A percentile compares a stretch with the other conserved stretches of the same genome.
Conservation (phyloP, 2,329 filamentous ascomycete genomes). For the Bipolaris sorokiniana region DNA sequence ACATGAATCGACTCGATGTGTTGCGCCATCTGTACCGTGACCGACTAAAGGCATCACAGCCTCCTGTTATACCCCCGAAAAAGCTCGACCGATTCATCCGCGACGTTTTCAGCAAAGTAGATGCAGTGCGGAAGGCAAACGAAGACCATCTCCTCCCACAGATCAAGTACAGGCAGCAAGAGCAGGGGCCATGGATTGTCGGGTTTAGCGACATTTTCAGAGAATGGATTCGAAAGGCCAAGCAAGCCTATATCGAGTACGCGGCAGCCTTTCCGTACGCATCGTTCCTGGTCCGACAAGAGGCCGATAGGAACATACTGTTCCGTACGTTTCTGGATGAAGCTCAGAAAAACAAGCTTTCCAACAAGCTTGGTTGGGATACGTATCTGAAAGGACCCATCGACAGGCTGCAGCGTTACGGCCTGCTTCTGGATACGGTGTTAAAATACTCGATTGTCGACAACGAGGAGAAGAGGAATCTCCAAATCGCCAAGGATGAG, state of each 20-base stretch:
- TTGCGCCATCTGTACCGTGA: constrained; percentile 86
- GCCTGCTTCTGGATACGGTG: constrained; percentile 80
- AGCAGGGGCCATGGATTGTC: constrained; percentile 91
- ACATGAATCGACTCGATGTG: constrained; percentile 87
- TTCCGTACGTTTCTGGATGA: constrained; percentile 87
- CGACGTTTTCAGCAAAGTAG: constrained; percentile 89
- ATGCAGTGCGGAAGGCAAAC: constrained; percentile 86
- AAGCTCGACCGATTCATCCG: constrained; percentile 79
- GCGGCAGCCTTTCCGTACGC: constrained; percentile 86
- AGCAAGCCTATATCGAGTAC: constrained; percentile 87
- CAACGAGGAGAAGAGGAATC: constrained; percentile 86
- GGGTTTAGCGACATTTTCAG: constrained; percentile 97
- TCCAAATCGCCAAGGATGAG: constrained; percentile 85
- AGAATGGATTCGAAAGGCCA: constrained; percentile 97
- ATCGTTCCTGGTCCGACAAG: constrained; percentile 80
- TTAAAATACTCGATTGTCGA: constrained; percentile 83
- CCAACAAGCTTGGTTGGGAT: constrained; percentile 87
- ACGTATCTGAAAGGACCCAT: constrained; percentile 94
- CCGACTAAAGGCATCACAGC: constrained; percentile 72
- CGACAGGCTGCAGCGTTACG: constrained; percentile 88
- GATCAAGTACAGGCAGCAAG: constrained; percentile 94
- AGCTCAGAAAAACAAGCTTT: constrained; percentile 77
- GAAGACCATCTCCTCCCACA: constrained; percentile 91
- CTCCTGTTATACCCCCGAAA: constrained; percentile 79
- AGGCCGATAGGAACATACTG: constrained; percentile 80